Conservation (phyloP, 495 filamentous ascomycete genomes). For the Xylaria intraflava region DNA sequence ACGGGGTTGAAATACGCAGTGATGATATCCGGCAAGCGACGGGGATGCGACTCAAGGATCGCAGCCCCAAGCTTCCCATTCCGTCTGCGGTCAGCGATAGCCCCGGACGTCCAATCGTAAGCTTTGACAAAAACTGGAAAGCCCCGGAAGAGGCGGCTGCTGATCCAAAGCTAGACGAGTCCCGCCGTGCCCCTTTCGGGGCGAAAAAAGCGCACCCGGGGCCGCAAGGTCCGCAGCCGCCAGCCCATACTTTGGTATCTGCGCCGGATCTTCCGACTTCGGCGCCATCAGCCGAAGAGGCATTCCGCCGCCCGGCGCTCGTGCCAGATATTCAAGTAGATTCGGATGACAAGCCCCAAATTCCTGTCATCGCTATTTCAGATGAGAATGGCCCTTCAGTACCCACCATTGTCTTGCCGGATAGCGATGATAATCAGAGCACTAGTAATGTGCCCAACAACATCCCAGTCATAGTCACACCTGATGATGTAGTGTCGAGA, state of each 20-base stretch:
- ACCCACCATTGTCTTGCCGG: constrained; percentile 42
- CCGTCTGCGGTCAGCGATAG: constrained; percentile 81
- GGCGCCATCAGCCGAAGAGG: constrained; percentile 26
- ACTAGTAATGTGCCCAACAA: constrained; percentile 24
- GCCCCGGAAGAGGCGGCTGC: constrained; percentile 53
- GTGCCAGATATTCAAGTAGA: constrained; percentile 36
- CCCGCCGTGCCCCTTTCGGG: constrained; percentile 25
- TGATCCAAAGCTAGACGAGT: constrained; percentile 48
- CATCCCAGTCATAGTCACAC: constrained; percentile 40
- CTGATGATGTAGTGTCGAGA: constrained; percentile 29
- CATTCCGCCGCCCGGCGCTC: constrained; percentile 28
- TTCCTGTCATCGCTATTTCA: constrained; percentile 25
- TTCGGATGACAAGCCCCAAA: constrained; percentile 23
- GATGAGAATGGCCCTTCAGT: constrained; percentile 22
- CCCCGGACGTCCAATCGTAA: constrained; percentile 83
- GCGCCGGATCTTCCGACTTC: constrained; percentile 37
- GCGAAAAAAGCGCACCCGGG: constrained; percentile 24
- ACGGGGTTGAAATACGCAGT: constrained; percentile 73
- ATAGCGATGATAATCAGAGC: constrained; percentile 23
- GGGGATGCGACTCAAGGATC: constrained; percentile 77
- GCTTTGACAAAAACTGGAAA: constrained; percentile 80
- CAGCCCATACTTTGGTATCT: constrained; percentile 58
- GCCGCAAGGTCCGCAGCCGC: constrained; percentile 24
- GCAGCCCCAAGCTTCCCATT: constrained; percentile 76
- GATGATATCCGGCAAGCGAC: constrained; percentile 87